Evolutionary conservation across 2,329 filamentous ascomycete genomes (phyloP), one percentile per base, ranked within the genome.

Genomic region (Scytalidium sp.): DNA sequence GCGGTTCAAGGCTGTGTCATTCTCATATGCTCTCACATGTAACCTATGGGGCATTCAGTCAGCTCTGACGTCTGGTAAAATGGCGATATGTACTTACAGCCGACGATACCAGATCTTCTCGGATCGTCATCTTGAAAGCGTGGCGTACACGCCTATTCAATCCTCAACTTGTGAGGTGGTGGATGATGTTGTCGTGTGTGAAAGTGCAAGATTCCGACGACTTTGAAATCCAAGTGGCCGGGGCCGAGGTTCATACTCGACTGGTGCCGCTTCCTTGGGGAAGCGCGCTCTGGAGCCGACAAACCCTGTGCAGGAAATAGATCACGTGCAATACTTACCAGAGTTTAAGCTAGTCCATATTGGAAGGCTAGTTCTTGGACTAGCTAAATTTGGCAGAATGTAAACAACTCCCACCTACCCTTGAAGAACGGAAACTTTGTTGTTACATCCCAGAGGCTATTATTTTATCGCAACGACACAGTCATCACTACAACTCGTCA

Each of bases 71-170:
- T 21, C 22, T 19, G 40, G 6, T 29, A 45, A 29, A 15, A 32
- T 45, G 20, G 41, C 36, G 22, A 32, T n/a, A 47, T 49, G 44
- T 47, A 73, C 77, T 66, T 78, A 87, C 85, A 66, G 90, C 92
- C 66, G 91, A 96, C 60, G 84, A 78, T 63, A 96, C 83, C 57
- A 97, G 77, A 69, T 97, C 93, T 83, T 97, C 93, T 67, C 94
- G 90, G 75, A 96, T 90, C 76, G 92, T 85, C 78, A 84, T 93
- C 70, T 56, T 68, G 64, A 36, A 42, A 25, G 27, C 5, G 59
- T 29, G 49, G 8, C 32, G 11, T 36, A n/a, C 32, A 36, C 5
- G 32, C 13, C 32, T n/a, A 36, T 36, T 36, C 32, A n/a, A 36
- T 36, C 32, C 32, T 36, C 32, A 36, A 36, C 5, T 36, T 36